Evolutionary conservation across 1,284 basidiomycete species (phyloP).

Genomic region (Rhodotorula mucilaginosa): DNA sequence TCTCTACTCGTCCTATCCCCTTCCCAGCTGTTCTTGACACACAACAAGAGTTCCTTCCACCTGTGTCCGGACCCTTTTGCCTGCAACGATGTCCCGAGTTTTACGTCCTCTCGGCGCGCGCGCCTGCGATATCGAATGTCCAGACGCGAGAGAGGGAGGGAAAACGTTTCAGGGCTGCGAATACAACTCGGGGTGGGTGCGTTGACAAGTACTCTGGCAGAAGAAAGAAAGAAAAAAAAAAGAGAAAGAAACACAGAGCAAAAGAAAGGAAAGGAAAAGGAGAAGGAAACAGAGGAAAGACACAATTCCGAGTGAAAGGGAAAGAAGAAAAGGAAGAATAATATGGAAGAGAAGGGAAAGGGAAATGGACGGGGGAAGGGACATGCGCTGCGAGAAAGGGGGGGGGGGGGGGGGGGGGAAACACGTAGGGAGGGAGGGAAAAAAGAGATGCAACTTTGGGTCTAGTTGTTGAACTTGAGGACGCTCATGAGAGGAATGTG

Average conservation of each 20-base stretch:
- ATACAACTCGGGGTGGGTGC: not conserved
- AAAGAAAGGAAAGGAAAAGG: not conserved
- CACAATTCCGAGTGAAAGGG: not conserved
- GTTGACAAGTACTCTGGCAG: not conserved
- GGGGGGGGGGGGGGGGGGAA: not conserved
- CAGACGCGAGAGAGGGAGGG: not conserved
- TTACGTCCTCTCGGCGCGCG: not conserved
- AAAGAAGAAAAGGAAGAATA: not conserved
- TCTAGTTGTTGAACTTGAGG: constrained; percentile 48
- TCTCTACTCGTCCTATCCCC: no score
- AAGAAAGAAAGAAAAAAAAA: not conserved
- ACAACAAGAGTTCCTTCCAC: no score
- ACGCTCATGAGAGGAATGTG: constrained; percentile 53
- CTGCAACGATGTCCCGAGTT: not conserved
- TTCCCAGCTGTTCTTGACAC: no score
- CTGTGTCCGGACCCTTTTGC: not conserved
- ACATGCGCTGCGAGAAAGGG: not conserved
- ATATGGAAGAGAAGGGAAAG: not conserved
- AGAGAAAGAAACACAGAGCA: not conserved
- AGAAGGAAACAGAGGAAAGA: not conserved
- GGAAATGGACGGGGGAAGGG: not conserved
- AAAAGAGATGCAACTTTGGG: not conserved
- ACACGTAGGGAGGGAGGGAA: not conserved
- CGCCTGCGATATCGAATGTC: no score
- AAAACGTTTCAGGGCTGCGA: not conserved